Base-by-base conservation (phyloP, 192 early-diverging fungal genomes). In the Podila verticillata region DNA sequence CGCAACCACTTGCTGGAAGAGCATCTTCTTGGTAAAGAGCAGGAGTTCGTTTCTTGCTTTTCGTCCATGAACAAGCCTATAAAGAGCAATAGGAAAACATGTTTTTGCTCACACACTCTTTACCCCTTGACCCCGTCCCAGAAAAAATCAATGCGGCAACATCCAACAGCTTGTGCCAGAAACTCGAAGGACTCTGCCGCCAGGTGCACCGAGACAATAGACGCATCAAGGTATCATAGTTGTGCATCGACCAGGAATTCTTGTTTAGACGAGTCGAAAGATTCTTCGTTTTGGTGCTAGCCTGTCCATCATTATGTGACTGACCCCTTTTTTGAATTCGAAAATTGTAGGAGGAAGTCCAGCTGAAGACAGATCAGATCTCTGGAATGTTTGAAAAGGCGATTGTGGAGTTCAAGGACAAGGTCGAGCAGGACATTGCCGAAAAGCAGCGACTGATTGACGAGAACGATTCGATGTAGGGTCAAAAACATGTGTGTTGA, bases 121-220 rank as follows among this genome's bases (percentile, higher is more conserved):
- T 32, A 19, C 26, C 19, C n/a, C 39, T 44, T 66, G 13, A 57
- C 10, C 17, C 26, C 51, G 9, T 44, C 39, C 17, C 57, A 83
- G 84, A 66, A 3, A 85, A 82, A 48, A 67, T 73, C 19, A 64
- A 61, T 12, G 19, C 74, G 20, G 51, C 79, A 8, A 85, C 82
- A 58, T n/a, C 78, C 6, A 75, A 57, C 61, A 65, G 39, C 5
- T 51, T 84, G 32, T 88, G 86, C 66, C 74, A 84, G 61, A 91
- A 91, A 56, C 65, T 91, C 12, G 89, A 90, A 62, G 86, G 82
- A 4, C 56, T 91, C 15, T 91, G 90, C 69, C 83, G 90, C 26
- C 89, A 89, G 66, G 65, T 91, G 48, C 85, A 91, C 47, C 85
- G 85, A 29, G 89, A 91, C 58, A 90, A 87, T 58, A 85, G 83